Evolutionary conservation across 2,329 filamentous ascomycete species (phyloP).

Genomic region (Mariannaea elegans): DNA sequence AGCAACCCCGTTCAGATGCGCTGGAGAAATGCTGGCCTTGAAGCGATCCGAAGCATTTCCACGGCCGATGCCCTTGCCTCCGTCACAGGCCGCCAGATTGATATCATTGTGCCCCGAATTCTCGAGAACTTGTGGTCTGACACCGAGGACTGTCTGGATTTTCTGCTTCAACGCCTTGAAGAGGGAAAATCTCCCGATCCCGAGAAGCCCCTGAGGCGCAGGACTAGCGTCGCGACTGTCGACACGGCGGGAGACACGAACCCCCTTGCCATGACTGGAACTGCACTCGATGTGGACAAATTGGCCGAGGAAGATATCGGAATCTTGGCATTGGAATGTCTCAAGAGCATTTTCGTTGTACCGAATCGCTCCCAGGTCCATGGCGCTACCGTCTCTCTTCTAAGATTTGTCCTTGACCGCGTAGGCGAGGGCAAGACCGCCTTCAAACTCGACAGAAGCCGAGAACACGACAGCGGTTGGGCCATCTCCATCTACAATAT

Average conservation of each 20-base stretch:
- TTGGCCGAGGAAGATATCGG: slow-evolving; percentile 90
- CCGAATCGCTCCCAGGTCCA: slow-evolving; percentile 86
- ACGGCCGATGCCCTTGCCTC: slow-evolving; percentile 81
- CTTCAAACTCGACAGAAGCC: slow-evolving; percentile 57
- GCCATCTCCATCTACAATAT: slow-evolving; percentile 83
- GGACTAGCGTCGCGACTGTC: slow-evolving; percentile 79
- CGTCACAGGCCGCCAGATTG: slow-evolving; percentile 78
- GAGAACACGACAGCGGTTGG: slow-evolving; percentile 71
- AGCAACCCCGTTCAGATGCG: slow-evolving; percentile 80
- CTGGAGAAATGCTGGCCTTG: slow-evolving; percentile 78
- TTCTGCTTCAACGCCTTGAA: slow-evolving; percentile 73
- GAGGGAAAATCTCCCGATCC: slow-evolving; percentile 74
- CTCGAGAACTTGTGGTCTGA: slow-evolving; percentile 86
- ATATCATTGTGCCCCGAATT: slow-evolving; percentile 83
- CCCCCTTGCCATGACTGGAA: slow-evolving; percentile 77
- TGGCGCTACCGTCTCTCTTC: slow-evolving; percentile 74
- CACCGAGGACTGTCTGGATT: slow-evolving; percentile 73
- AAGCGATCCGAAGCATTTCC: slow-evolving; percentile 83
- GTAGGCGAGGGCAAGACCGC: slow-evolving; percentile 61
- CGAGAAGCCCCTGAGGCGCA: slow-evolving; percentile 69
- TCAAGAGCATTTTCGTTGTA: slow-evolving; percentile 85
- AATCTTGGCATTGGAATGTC: slow-evolving; percentile 82
- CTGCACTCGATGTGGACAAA: slow-evolving; percentile 87
- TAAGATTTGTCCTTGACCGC: slow-evolving; percentile 76
- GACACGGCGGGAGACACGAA: slow-evolving; percentile 72